Base-by-base conservation (phyloP, 2,329 filamentous ascomycete genomes). In the Chrysosporium keratinophilum region DNA sequence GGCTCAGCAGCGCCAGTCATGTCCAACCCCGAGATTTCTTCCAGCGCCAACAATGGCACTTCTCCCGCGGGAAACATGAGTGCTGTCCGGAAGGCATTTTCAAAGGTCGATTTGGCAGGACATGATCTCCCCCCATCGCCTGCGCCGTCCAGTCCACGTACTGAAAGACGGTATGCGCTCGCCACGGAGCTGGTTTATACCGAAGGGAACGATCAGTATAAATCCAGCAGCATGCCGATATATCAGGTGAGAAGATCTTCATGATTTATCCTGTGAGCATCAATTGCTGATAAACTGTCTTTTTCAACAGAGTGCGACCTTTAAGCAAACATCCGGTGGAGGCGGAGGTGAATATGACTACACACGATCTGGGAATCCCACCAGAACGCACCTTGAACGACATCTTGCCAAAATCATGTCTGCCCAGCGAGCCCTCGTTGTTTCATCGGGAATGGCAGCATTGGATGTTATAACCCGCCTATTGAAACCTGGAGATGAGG, bases 371-470 rank as follows among this genome's bases (percentile, higher is more conserved):
- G 93, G 93, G 54, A 98, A 98, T 69, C 93, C 93, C 15, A 98
- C 93, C 55, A 82, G 93, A 60, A 95, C 91, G 34, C 93, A 98
- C 66, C 81, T 98, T 58, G 93, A 98, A 75, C 83, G 91, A 56
- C 93, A 98, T 71, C 77, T 98, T 63, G 93, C 94, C 65, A 98
- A 98, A 80, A 95, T 98, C 69, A 98, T 98, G 94, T 90, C 88
- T 63, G 93, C 93, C 44, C 83, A 83, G 64, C 86, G 94, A 54
- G 88, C 88, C 9, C 80, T 98, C 49, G 91, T 94, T 47, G 91
- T 97, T 43, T 89, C 90, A 52, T 97, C 91, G 0, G 93, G 93
- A 55, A 98, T 98, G 93, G 93, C 89, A 51, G 93, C 93, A 20
- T 76, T 97, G 64, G 93, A 98, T 71, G 91, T 98, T 59, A 96